phyloP scores from a whole-genome alignment of 148 eudicot species.

The Vaccinium myrtillus region DNA sequence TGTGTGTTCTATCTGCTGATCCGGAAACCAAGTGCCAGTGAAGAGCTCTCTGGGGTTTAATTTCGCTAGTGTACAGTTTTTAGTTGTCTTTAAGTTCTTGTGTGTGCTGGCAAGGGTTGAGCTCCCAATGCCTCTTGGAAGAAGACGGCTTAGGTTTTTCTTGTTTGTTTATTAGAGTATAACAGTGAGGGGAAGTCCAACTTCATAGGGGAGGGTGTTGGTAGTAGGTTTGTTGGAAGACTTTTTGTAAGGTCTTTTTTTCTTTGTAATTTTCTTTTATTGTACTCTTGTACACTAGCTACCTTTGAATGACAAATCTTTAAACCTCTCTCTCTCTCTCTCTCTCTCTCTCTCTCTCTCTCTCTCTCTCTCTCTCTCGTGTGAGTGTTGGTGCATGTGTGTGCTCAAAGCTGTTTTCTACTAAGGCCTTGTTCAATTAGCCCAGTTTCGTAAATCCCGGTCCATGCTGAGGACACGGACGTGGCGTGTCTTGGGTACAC shows the following conservation, averaged over 20 bases:
- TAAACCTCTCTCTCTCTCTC: not conserved
- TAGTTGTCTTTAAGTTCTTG: not conserved
- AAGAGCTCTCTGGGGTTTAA: not conserved
- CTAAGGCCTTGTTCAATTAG: too few relatives aligned
- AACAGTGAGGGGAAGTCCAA: not conserved
- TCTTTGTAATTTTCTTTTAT: not conserved
- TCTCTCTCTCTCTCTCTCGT: not conserved
- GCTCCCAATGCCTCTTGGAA: not conserved
- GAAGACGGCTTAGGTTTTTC: not conserved
- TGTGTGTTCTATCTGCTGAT: not conserved
- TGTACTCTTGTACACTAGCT: constrained; percentile 1
- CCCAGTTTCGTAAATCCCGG: too few relatives aligned
- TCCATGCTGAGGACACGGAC: too few relatives aligned
- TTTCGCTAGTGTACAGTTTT: constrained; percentile 10
- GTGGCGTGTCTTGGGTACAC: too few relatives aligned
- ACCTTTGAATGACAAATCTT: not conserved
- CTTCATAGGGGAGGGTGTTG: not conserved
- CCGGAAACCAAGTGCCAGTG: not conserved
- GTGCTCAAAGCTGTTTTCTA: not conserved
- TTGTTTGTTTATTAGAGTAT: not conserved
- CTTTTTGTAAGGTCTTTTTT: not conserved
- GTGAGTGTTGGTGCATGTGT: not conserved
- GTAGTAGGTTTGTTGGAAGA: not conserved
- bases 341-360: constrained; percentile 10
- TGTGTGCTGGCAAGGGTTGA: constrained; percentile 1